Base-by-base conservation (phyloP, 2,329 filamentous ascomycete genomes). In the Capronia americana region DNA sequence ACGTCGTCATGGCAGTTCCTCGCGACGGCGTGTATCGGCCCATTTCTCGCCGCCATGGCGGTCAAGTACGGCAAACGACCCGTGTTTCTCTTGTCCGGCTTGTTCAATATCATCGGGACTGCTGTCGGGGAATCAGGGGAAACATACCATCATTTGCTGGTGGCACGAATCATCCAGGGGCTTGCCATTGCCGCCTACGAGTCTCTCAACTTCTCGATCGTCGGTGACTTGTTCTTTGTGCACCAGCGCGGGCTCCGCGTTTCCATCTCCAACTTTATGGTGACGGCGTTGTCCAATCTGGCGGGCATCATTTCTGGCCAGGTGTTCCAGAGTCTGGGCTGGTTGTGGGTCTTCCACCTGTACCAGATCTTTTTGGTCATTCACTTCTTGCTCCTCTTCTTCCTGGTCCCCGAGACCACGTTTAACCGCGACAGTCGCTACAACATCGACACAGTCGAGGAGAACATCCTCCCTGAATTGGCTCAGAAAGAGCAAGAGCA, bases 131-230 rank as follows among this genome's bases (percentile, higher is more conserved):
- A 71, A 57, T 61, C 67, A 17, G 61, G 65, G 17, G 57, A 65
- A 34, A 46, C 38, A 28, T 71, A 67, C 55, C 62, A 70, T 11
- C 68, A 68, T 51, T 61, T 71, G 17, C 63, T 71, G 17, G 69
- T 65, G 12, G 61, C 67, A 3, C 69, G 69, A 3, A 70, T 61
- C n/a, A 20, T 85, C 0, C 79, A 80, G 58, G 82, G 82, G 1
- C 80, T 84, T 66, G 79, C 82, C 26, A 77, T 76, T 17, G 78
- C 82, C 1, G 81, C 83, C 0, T 79, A 83, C 23, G 83, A 85
- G 69, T 80, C 79, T 12, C 70, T 85, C 17, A 78, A 78, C 17
- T 82, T 83, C 68, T 79, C 82, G 14, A 79, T 78, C 5, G 76
- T 83, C 4, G 77, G 79, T 1, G 81, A 83, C 62, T 74, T 81